Evolutionary conservation across 2,329 filamentous ascomycete genomes (phyloP).

Genomic region (Metarhizium guizhouense): DNA sequence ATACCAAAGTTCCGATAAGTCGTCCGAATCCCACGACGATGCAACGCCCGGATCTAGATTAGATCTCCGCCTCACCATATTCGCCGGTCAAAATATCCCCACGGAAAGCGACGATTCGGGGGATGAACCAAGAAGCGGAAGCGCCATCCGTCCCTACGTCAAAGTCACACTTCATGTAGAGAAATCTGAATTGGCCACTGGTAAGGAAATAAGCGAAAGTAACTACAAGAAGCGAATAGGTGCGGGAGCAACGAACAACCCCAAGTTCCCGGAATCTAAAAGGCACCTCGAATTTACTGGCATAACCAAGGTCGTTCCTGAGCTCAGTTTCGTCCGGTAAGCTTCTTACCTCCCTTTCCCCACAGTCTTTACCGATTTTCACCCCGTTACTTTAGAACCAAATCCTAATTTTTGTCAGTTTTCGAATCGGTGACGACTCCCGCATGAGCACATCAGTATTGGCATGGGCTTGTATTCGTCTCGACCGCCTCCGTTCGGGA

Average conservation of each 20-base stretch:
- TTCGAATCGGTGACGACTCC: slow-evolving; percentile 45
- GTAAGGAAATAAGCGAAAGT: slow-evolving; percentile 32
- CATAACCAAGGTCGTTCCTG: slow-evolving; percentile 52
- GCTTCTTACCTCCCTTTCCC: slow-evolving; percentile 16
- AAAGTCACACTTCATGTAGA: slow-evolving; percentile 78
- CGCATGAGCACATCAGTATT: slow-evolving; percentile 29
- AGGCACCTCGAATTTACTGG: slow-evolving; percentile 50
- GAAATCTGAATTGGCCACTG: slow-evolving; percentile 30
- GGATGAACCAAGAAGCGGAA: slow-evolving; percentile 21
- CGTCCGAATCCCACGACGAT: slow-evolving; percentile 31
- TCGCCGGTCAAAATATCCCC: slow-evolving; percentile 65
- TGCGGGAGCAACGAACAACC: slow-evolving; percentile 48
- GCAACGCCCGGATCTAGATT: slow-evolving; percentile 44
- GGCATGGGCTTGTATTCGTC: slow-evolving; percentile 50
- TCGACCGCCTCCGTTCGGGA: slow-evolving; percentile 46
- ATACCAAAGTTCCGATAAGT: slow-evolving; percentile 47
- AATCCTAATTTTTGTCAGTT: slow-evolving; percentile 26
- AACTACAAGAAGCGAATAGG: slow-evolving; percentile 52
- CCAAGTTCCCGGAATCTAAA: slow-evolving; percentile 48
- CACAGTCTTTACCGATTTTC: not conserved
- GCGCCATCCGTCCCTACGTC: slow-evolving; percentile 57
- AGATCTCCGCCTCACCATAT: slow-evolving; percentile 61
- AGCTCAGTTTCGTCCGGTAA: slow-evolving; percentile 66
- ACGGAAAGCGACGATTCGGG: slow-evolving; percentile 19
- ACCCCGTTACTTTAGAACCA: not conserved